Evolutionary conservation across 2,329 filamentous ascomycete species (phyloP).

Genomic region (Aspergillus thermomutatus): DNA sequence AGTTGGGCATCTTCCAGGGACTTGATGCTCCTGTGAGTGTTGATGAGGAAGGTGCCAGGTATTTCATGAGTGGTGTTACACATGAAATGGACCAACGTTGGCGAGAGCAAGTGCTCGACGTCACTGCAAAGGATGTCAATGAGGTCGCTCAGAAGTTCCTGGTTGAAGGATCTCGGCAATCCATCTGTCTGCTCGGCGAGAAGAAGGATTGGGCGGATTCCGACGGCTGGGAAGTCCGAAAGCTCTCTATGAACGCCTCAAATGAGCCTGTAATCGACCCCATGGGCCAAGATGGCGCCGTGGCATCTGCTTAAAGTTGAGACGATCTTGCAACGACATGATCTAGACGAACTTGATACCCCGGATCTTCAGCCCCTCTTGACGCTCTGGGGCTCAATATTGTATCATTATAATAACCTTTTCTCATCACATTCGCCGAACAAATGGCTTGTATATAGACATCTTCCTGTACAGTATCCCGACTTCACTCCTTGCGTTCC

Average conservation of each 20-base stretch:
- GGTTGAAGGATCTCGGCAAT: slow-evolving; percentile 61
- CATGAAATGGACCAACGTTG: slow-evolving; percentile 85
- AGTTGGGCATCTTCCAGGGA: slow-evolving; percentile 88
- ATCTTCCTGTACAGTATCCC: slow-evolving; percentile 20
- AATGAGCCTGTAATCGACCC: slow-evolving; percentile 40
- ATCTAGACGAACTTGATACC: not conserved
- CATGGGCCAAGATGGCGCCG: slow-evolving; percentile 8
- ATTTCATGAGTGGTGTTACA: slow-evolving; percentile 80
- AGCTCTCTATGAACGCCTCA: slow-evolving; percentile 60
- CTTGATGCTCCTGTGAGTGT: slow-evolving; percentile 87
- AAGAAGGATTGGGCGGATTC: slow-evolving; percentile 69
- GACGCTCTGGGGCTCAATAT: not conserved
- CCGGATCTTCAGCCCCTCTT: not conserved
- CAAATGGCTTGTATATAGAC: slow-evolving; percentile 19
- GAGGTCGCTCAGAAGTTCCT: slow-evolving; percentile 79
- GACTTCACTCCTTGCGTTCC: slow-evolving; percentile 4
- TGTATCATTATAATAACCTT: slow-evolving; percentile 3
- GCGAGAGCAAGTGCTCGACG: slow-evolving; percentile 81
- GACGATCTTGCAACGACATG: not conserved
- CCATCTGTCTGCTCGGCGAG: slow-evolving; percentile 74
- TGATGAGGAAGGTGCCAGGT: slow-evolving; percentile 79
- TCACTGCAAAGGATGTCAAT: slow-evolving; percentile 74
- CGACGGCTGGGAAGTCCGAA: slow-evolving; percentile 71
- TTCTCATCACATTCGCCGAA: slow-evolving; percentile 14
- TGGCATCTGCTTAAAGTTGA: slow-evolving; percentile 23